A percentile compares a stretch with the other conserved stretches of the same genome.
These are phyloP conservation scores for Neospora caninum DNA, from an alignment of 169 alveolate genomes.

Conservation along the genomic window DNA sequence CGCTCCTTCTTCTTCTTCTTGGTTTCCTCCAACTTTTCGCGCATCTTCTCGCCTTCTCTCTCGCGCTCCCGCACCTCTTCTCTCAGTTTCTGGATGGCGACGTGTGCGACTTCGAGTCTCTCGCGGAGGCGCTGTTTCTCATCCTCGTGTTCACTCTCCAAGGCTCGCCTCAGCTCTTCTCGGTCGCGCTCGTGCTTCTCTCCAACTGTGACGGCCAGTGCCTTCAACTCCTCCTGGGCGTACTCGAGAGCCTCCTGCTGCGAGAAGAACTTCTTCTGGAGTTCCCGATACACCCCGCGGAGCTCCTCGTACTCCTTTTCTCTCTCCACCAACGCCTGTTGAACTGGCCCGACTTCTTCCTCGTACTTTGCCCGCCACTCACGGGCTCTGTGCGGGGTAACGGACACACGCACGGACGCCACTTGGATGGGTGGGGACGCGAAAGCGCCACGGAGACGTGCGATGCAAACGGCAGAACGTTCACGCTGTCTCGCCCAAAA, in stretches of 20 bases:
- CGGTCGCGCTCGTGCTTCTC: not conserved
- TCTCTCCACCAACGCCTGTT: not conserved
- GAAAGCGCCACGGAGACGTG: no score
- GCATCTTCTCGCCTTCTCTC: not conserved
- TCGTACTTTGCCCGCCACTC: conserved; percentile 32
- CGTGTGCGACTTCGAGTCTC: not conserved
- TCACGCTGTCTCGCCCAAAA: no score
- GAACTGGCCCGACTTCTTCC: not conserved
- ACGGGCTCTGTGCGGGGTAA: not conserved
- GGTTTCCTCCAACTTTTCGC: not conserved
- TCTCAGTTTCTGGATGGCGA: not conserved
- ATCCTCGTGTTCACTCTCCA: not conserved
- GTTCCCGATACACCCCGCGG: not conserved
- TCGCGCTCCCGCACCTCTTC: not conserved
- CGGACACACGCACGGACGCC: not conserved
- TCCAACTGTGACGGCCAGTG: not conserved
- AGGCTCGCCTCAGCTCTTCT: not conserved
- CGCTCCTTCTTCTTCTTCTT: not conserved
- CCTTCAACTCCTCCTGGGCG: conserved; percentile 9
- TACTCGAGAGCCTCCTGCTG: conserved; percentile 5
- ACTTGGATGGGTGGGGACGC: no score
- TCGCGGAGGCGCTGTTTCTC: not conserved
- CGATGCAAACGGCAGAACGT: no score
- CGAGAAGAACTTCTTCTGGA: not conserved
- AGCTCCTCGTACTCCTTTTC: not conserved